Evolutionary conservation across 768 basidiomycete species (phyloP).

Genomic region (Pleurotus citrinopileatus): DNA sequence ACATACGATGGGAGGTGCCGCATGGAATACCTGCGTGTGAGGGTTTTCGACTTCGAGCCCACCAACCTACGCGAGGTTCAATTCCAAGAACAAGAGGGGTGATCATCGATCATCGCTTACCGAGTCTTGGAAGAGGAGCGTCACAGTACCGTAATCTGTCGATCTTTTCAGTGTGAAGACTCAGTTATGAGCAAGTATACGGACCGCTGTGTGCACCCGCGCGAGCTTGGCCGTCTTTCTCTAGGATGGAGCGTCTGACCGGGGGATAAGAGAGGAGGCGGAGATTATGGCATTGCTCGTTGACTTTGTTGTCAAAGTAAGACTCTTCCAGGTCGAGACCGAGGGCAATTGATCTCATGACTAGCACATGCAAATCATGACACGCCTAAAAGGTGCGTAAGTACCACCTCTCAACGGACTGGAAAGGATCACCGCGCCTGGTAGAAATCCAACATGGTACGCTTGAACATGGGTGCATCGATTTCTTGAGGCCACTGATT

Average conservation of each 20-base stretch:
- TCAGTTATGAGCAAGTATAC: not conserved
- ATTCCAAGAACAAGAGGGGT: not conserved
- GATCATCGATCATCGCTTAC: conserved; percentile 27
- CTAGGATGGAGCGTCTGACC: conserved; percentile 56
- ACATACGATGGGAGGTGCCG: conserved; percentile 75
- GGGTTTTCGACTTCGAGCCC: conserved; percentile 83
- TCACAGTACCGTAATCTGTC: conserved; percentile 80
- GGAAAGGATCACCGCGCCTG: conserved; percentile 35
- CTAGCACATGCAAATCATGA: conserved; percentile 67
- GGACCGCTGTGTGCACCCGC: conserved; percentile 81
- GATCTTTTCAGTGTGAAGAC: not conserved
- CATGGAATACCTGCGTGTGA: conserved; percentile 65
- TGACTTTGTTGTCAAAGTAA: conserved; percentile 74
- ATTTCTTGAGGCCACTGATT: conserved; percentile 77
- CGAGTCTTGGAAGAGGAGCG: conserved; percentile 77
- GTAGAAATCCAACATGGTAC: conserved; percentile 74
- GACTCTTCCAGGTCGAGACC: conserved; percentile 70
- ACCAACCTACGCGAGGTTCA: conserved; percentile 49
- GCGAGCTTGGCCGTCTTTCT: conserved; percentile 66
- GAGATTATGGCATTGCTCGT: conserved; percentile 80
- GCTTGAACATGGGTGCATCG: conserved; percentile 65
- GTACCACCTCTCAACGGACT: conserved; percentile 2
- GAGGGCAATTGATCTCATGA: conserved; percentile 86
- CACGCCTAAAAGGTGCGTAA: conserved; percentile 48
- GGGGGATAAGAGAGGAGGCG: conserved; percentile 80